Base-by-base conservation (phyloP, 306 rosid genomes). In the Clitoria ternatea region DNA sequence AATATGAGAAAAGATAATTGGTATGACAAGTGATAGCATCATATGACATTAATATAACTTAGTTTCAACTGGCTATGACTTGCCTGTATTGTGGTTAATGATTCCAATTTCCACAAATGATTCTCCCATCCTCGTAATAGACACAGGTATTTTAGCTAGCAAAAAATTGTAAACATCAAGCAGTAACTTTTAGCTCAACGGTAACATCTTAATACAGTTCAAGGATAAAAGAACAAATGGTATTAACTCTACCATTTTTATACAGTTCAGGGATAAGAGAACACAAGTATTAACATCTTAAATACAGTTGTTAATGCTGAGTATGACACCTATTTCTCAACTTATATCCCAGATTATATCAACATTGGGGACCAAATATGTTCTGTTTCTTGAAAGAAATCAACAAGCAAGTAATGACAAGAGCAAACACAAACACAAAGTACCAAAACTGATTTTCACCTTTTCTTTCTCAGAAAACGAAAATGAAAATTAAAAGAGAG, bases 351-450 rank as follows among this genome's bases (percentile, higher is more conserved):
- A 2, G 52, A 77, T 45, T n/a, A 50, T 62, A 24, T 55, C 47
- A 80, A 61, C 30, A 33, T n/a, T 10, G 56, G 37, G 39, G 49
- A 44, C 69, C 69, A 27, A 30, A 22, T 13, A 40, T 37, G 66
- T 76, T 19, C 42, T 40, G 22, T 77, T 52, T 13, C 61, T 78
- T 48, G 43, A 66, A 63, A 66, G 44, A 77, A n/a, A 64, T 66
- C 71, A 49, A 39, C 76, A 50, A 61, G 57, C 54, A 26, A 45
- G 54, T 44, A 33, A 73, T 14, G 76, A 84, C 70, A 84, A 64
- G 36, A 35, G 43, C 49, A 60, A 53, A 11, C n/a, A n/a, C n/a
- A n/a, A n/a, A n/a, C n/a, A n/a, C n/a, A n/a, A n/a, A n/a, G n/a
- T n/a, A n/a, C n/a, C n/a, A n/a, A n/a, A n/a, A n/a, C n/a, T n/a